Conservation (phyloP, 2,329 filamentous ascomycete species). For the Biscogniauxia mediterranea region DNA sequence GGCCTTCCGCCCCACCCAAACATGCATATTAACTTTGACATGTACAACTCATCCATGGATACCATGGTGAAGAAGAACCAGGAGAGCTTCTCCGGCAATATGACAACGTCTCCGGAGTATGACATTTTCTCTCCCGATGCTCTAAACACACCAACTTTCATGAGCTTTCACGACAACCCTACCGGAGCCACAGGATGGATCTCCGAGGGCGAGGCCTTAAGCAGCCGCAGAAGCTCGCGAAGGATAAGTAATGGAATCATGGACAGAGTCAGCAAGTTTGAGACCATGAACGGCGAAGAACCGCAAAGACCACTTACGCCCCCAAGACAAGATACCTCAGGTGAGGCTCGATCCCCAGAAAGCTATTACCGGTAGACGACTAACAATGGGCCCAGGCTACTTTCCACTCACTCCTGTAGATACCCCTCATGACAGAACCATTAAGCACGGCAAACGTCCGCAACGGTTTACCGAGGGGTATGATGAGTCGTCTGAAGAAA, state of each 20-base stretch:
- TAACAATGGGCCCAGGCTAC: conserved; percentile 46
- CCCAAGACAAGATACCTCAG: conserved; percentile 54
- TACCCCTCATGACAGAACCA: conserved; percentile 53
- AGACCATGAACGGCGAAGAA: conserved; percentile 47
- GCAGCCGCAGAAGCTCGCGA: conserved; percentile 42
- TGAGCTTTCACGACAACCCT: conserved; percentile 49
- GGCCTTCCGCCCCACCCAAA: conserved; percentile 25
- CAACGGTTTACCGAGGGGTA: conserved; percentile 59
- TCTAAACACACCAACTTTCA: conserved; percentile 49
- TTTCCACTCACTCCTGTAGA: conserved; percentile 67
- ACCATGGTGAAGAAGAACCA: conserved; percentile 49
- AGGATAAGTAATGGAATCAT: conserved; percentile 61
- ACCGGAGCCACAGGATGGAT: conserved; percentile 46
- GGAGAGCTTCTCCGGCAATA: conserved; percentile 40
- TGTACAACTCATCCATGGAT: conserved; percentile 43
- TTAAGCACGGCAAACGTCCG: conserved; percentile 42
- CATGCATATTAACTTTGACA: conserved; percentile 47
- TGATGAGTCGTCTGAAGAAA: conserved; percentile 66
- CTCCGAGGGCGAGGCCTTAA: conserved; percentile 47
- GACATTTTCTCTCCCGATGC: conserved; percentile 48
- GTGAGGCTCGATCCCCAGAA: conserved; percentile 43
- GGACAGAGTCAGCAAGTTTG: conserved; percentile 59
- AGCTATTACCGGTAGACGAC: background rate
- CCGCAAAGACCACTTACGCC: conserved; percentile 60
- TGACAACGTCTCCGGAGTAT: conserved; percentile 46